Evolutionary conservation across 495 filamentous ascomycete species (phyloP), one percentile per base, ranked within the genome.

Genomic region (Talaromyces adpressus): DNA sequence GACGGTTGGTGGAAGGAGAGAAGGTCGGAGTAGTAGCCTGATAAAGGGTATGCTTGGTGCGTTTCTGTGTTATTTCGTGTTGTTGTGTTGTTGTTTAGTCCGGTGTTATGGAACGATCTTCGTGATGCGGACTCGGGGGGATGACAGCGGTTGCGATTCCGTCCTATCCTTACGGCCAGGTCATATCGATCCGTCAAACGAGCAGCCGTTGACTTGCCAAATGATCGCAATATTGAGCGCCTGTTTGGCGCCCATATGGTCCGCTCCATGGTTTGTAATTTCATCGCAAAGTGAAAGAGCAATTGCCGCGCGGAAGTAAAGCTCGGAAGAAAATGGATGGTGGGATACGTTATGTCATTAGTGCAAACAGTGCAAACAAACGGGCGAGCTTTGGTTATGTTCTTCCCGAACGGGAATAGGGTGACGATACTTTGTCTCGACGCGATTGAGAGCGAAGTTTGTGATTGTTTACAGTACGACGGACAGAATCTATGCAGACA

Each of bases 291-390:
- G 3, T 6, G 4, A 49, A 47, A 18, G 4, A 14, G 8, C 34
- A 59, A 51, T 25, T 53, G 45, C 60, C 60, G 41, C 60, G 41
- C 60, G 60, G 58, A 60, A 36, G 30, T 34, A 14, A 32, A 18
- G 56, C 12, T 20, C 18, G 32, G 39, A 60, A 25, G 39, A 30
- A 60, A 60, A 23, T 23, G 30, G 11, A 9, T 29, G 58, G 60
- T 59, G 27, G 64, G 45, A 58, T 47, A 54, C 63, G 57, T 76
- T 73, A 74, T 65, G 74, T 75, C 74, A 76, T 75, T 65, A 29
- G 27, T 73, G 73, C 77, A 79, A 77, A 75, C 72, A 71, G 6
- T 66, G 69, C 77, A 79, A 79, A 79, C 75, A 67, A 9, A 58
- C 27, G 56, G n/a, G 16, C 7, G 56, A 58, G 56, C 56, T 34